Base-by-base conservation (phyloP, 495 filamentous ascomycete species). In the Penicillium manginii region DNA sequence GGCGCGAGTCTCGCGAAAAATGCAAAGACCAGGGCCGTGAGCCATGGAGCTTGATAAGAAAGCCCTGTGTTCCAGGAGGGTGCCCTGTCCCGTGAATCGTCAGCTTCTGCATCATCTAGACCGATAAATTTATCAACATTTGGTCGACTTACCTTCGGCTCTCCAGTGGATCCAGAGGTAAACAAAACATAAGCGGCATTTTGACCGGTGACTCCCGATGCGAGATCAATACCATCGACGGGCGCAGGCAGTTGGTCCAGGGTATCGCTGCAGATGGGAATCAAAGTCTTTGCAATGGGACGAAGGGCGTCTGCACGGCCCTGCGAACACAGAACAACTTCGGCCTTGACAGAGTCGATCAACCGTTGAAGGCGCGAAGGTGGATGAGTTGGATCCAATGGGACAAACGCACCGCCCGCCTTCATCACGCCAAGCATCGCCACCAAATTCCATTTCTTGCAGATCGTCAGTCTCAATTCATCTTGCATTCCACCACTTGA, bases 321-420 rank as follows among this genome's bases (percentile, higher is more conserved):
- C 54, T 69, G 60, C 5, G 87, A 90, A 26, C 84, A 84, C 45
- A 90, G 58, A 10, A 86, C 64, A 35, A 86, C 69, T 14, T 65
- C 66, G 17, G 72, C 78, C 39, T 73, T 65, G 22, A 80, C 70
- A 21, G 73, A 74, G 40, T 66, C 47, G n/a, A 73, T 68, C 17
- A 82, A 66, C 35, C 67, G 63, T 51, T 77, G 70, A n/a, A 85
- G 66, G 2, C 86, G 79, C 47, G 73, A 67, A 10, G 66, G 66
- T 15, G 85, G 85, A 55, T 88, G 83, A 4, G 73, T 71, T 12
- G 85, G 81, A 33, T 87, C 83, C 19, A 88, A 67, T 3, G 83
- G 84, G 21, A 87, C 84, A 59, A 83, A 83, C 1, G 73, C 83
- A 18, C 81, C 84, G 0, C 86, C 86, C 29, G 85, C 84, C 57